Percentiles rank a stretch among this genome's conserved stretches.
phyloP scores from a whole-genome alignment of 257 asterid genomes.

The Nicotiana benthamiana region DNA sequence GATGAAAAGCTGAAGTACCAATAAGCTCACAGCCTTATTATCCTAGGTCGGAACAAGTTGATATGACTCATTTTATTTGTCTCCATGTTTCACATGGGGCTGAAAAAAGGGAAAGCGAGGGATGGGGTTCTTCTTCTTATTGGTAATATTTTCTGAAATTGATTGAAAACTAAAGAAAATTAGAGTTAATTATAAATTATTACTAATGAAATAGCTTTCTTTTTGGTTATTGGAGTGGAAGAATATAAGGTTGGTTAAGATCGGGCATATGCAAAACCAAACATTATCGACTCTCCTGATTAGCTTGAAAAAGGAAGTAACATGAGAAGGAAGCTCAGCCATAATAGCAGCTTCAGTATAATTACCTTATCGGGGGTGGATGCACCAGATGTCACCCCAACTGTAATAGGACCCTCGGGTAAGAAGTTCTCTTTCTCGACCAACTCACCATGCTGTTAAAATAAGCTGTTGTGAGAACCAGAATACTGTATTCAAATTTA shows the following conservation, averaged over 20 bases:
- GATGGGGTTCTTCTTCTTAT: neutral
- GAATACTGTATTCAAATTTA: neutral
- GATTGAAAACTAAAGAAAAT: neutral
- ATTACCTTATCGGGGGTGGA: constrained; percentile 98
- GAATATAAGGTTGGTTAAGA: neutral
- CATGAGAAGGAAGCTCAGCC: neutral
- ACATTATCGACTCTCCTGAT: neutral
- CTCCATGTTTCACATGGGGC: neutral
- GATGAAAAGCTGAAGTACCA: too few relatives aligned
- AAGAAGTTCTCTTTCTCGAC: constrained; percentile 86
- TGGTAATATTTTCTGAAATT: neutral
- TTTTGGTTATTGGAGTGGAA: neutral
- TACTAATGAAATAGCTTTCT: neutral
- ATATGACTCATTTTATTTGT: neutral
- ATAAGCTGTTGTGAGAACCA: neutral
- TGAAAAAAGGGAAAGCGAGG: neutral
- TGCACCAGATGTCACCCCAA: constrained; percentile 97
- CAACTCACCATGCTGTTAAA: constrained; percentile 87
- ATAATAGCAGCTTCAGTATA: neutral
- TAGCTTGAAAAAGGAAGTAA: neutral
- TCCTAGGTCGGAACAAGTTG: neutral
- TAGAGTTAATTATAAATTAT: neutral
- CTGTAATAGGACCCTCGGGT: constrained; percentile 82
- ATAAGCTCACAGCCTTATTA: neutral
- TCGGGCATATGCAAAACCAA: neutral